These are phyloP conservation scores for Bassia scoparia DNA, from an alignment of 148 eudicot species.

Conservation along the genomic window DNA sequence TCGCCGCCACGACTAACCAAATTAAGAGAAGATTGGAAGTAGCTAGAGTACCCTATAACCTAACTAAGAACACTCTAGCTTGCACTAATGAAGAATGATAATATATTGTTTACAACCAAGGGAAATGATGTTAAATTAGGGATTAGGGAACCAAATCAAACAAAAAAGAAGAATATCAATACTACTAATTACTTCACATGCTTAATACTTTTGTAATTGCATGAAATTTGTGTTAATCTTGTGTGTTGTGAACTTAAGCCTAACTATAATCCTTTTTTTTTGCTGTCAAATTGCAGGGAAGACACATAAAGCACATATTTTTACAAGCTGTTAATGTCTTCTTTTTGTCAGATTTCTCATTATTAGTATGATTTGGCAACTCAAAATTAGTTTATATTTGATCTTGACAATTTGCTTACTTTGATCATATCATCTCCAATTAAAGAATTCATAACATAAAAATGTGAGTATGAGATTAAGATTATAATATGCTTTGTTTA, in stretches of 20 bases:
- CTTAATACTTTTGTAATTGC: conserved; percentile 4
- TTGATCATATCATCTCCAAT: too few species aligned
- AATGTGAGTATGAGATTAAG: background rate
- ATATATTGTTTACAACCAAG: conserved; percentile 6
- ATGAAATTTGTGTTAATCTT: background rate
- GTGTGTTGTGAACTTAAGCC: background rate
- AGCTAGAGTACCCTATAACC: background rate
- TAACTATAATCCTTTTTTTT: conserved; percentile 1
- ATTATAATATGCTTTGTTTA: background rate
- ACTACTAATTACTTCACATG: conserved; percentile 33
- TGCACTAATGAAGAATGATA: conserved; percentile 6
- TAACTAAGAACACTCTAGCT: conserved; percentile 4
- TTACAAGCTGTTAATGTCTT: conserved; percentile 9
- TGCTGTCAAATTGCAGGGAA: conserved; percentile 16
- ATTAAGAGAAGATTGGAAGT: background rate
- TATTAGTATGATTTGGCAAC: conserved; percentile 8
- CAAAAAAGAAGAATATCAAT: conserved; percentile 24
- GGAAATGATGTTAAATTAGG: conserved; percentile 19
- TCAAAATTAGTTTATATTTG: background rate
- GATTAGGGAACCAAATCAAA: conserved; percentile 30
- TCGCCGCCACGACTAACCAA: too few species aligned
- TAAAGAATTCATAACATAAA: background rate
- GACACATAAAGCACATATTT: conserved; percentile 4
- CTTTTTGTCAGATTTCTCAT: conserved; percentile 4
- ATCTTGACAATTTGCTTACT: too few species aligned